These are phyloP conservation scores for Diplodia mutila DNA, from an alignment of 2,329 filamentous ascomycete genomes.

Conservation along the genomic window DNA sequence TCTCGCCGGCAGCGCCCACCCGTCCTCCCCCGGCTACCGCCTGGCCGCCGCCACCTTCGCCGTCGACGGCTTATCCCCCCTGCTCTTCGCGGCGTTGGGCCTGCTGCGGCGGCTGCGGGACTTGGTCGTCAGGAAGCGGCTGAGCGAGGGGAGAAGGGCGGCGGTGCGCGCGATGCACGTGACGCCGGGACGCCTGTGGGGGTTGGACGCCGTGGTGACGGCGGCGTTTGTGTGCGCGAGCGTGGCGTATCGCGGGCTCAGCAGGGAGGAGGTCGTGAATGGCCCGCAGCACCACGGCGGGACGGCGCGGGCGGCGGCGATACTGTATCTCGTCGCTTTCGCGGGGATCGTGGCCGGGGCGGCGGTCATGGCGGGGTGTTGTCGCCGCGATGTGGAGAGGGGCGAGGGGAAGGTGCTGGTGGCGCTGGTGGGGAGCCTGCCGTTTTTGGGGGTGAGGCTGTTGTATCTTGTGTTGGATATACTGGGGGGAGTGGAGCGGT, in stretches of 20 bases:
- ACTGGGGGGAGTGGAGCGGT: not conserved
- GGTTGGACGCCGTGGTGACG: not conserved
- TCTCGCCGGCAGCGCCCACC: not conserved
- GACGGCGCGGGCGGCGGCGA: not conserved
- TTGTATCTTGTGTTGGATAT: not conserved
- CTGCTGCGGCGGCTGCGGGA: not conserved
- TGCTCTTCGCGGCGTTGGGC: not conserved
- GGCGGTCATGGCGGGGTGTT: not conserved
- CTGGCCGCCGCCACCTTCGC: slow-evolving; percentile 13
- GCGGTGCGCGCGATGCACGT: not conserved
- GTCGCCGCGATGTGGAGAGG: not conserved
- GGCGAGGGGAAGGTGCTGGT: not conserved
- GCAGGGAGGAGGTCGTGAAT: not conserved
- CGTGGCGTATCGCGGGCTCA: not conserved
- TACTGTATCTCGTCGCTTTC: not conserved
- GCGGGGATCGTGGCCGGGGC: not conserved
- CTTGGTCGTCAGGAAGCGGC: no score
- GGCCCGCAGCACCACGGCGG: not conserved
- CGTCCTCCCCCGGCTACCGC: not conserved
- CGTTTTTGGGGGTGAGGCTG: not conserved
- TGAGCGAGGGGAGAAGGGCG: not conserved
- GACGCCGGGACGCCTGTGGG: not conserved
- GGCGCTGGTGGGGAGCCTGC: not conserved
- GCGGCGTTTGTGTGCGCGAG: slow-evolving; percentile 9
- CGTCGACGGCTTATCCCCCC: slow-evolving; percentile 8